Evolutionary conservation across 495 filamentous ascomycete genomes (phyloP).

Genomic region (Staphylotrichum longicolle): DNA sequence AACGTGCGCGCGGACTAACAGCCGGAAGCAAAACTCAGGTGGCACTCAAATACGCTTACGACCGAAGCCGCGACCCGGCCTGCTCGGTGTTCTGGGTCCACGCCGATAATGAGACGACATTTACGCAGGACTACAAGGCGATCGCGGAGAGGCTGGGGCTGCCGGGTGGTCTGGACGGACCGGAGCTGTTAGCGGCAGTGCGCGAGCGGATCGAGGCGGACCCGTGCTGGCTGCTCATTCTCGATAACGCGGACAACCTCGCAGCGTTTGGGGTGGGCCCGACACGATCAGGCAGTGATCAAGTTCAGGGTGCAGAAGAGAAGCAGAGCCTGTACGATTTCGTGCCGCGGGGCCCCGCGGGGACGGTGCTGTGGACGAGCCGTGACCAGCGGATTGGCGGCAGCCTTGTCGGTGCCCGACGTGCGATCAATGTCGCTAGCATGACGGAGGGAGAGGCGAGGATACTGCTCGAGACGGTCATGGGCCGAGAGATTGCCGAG

Average conservation of each 20-base stretch:
- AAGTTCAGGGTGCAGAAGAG: not conserved
- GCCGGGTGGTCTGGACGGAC: conserved; percentile 10
- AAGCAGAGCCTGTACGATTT: conserved; percentile 11
- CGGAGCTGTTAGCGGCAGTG: conserved; percentile 14
- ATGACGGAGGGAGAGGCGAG: conserved; percentile 23
- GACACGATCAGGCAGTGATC: conserved; percentile 3
- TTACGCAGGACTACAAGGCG: conserved; percentile 31
- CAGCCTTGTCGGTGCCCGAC: conserved; percentile 13
- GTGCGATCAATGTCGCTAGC: conserved; percentile 14
- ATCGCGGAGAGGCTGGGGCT: conserved; percentile 29
- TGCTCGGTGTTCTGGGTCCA: conserved; percentile 39
- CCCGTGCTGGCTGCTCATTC: conserved; percentile 37
- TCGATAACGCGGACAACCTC: conserved; percentile 42
- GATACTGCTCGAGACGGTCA: conserved; percentile 14
- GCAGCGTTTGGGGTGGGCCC: conserved; percentile 22
- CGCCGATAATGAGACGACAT: conserved; percentile 30
- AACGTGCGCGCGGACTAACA: not conserved
- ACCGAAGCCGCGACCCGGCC: conserved; percentile 24
- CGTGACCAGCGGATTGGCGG: conserved; percentile 27
- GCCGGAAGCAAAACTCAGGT: conserved; percentile 28
- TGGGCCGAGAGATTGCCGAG: conserved; percentile 17
- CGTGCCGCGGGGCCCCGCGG: conserved; percentile 21
- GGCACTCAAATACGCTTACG: conserved; percentile 33
- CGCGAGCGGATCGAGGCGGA: conserved; percentile 19
- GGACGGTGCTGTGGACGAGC: conserved; percentile 36